phyloP scores from a whole-genome alignment of 768 basidiomycete genomes.

The Russula emetica region DNA sequence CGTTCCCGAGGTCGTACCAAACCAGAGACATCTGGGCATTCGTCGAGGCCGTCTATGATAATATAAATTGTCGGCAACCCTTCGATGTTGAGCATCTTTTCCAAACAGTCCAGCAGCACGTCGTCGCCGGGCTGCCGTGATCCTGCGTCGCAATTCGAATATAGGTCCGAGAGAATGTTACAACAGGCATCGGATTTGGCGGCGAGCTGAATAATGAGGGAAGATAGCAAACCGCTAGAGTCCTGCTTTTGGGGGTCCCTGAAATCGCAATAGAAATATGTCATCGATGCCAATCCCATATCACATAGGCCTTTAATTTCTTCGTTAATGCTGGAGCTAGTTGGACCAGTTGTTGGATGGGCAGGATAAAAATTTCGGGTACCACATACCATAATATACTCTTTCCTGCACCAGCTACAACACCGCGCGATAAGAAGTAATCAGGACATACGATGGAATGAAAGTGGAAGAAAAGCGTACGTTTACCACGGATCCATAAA shows the following conservation, averaged over 20 bases:
- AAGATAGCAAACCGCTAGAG: background rate
- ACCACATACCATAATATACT: background rate
- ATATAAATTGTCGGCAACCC: background rate
- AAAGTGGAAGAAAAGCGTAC: background rate
- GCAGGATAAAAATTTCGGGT: background rate
- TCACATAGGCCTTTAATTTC: background rate
- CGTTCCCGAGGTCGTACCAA: background rate
- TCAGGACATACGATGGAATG: background rate
- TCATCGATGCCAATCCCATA: background rate
- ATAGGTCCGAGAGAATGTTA: background rate
- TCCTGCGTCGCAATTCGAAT: background rate
- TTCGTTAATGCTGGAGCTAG: background rate
- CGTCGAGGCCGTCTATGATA: background rate
- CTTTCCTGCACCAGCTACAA: background rate
- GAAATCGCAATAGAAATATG: constrained; percentile 3
- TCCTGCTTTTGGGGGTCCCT: background rate
- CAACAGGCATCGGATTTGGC: background rate
- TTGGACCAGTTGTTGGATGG: background rate
- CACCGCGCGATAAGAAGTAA: no score
- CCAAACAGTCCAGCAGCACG: background rate
- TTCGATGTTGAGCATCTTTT: background rate
- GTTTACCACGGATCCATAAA: background rate
- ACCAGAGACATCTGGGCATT: background rate
- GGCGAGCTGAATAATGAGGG: background rate
- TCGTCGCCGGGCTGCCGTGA: background rate